Conservation (phyloP, 225 moss, liverwort and hornwort species). For the Neckera pumila region DNA sequence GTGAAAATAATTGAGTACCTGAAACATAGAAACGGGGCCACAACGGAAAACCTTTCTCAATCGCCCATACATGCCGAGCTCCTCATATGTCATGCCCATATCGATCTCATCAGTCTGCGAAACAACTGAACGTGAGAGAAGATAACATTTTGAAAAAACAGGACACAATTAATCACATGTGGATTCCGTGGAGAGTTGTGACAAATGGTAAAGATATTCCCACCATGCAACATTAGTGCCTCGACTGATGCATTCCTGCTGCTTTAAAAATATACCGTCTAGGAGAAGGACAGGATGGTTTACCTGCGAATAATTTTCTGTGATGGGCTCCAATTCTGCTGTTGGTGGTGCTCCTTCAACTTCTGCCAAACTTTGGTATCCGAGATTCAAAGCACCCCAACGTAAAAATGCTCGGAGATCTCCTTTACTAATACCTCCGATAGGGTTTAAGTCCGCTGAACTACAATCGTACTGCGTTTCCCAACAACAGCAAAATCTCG, state of each 20-base stretch:
- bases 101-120: constrained; percentile 69
- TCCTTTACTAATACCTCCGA: constrained; percentile 89
- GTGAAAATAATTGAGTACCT: constrained; percentile 18
- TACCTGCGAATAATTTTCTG: constrained; percentile 58
- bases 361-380: constrained; percentile 64
- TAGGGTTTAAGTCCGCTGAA: constrained; percentile 88
- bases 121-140: background rate
- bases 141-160: background rate
- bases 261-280: too few relatives aligned
- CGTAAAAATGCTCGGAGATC: constrained; percentile 71
- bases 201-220: background rate
- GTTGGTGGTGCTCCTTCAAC: constrained; percentile 70
- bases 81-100: constrained; percentile 97
- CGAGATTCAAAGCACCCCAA: constrained; percentile 80
- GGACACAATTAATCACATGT: background rate
- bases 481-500: background rate
- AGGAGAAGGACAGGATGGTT: background rate
- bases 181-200: background rate
- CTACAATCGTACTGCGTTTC: constrained; percentile 73
- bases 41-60: constrained; percentile 72
- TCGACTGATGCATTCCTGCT: background rate
- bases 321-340: constrained; percentile 84
- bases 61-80: constrained; percentile 92
- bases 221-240: background rate
- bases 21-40: constrained; percentile 93